Percentiles rank a stretch among this genome's conserved stretches.
phyloP scores from a whole-genome alignment of 2,329 filamentous ascomycete genomes.

The Colletotrichum chlorophyti region DNA sequence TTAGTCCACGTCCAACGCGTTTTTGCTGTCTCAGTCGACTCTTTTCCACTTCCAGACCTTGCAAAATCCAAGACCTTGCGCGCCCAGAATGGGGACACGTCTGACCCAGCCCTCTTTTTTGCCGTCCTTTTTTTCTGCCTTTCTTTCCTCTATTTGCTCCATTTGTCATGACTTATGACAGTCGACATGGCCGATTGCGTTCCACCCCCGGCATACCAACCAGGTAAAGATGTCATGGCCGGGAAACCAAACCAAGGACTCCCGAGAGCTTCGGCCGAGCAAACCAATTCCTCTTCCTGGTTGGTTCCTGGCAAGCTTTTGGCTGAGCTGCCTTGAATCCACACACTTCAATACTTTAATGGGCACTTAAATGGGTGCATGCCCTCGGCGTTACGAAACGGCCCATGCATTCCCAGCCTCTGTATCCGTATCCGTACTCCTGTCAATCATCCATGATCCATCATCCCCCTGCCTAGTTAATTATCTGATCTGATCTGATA shows the following conservation, averaged over 20 bases:
- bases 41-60: slow-evolving; percentile 18
- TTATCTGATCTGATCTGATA: slow-evolving; percentile 28
- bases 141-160: neutral
- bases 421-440: no score
- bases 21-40: slow-evolving; percentile 18
- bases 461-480: no score
- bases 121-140: slow-evolving; percentile 1
- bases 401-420: neutral
- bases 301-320: no score
- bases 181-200: slow-evolving; percentile 15
- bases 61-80: neutral
- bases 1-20: slow-evolving; percentile 16
- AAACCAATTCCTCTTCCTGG: neutral
- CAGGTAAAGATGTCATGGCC: slow-evolving; percentile 26
- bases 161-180: slow-evolving; percentile 11
- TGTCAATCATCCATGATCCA: no score
- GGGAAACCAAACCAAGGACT: slow-evolving; percentile 6
- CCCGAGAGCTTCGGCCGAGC: slow-evolving; percentile 21
- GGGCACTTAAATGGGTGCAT: no score
- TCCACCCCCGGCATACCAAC: slow-evolving; percentile 4
- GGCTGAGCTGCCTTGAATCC: no score
- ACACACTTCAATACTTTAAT: no score
- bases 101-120: slow-evolving; percentile 17
- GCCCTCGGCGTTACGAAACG: slow-evolving; percentile 24
- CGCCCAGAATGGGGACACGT: slow-evolving; percentile 6